Evolutionary conservation across 345 rosid species (phyloP).

Genomic region (Arabidopsis arenosa): DNA sequence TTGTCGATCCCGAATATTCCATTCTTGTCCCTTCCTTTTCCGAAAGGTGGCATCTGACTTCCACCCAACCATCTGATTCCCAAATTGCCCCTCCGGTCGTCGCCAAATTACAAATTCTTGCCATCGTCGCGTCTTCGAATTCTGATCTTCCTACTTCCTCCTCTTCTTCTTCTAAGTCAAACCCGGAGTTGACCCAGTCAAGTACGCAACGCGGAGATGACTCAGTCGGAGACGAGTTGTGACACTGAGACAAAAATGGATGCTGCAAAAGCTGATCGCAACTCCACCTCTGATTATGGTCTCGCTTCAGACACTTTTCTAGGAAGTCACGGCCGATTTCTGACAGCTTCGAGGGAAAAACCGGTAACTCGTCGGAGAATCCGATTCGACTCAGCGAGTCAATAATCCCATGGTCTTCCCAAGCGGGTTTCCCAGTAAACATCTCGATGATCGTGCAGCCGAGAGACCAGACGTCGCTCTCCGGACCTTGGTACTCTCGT

Average conservation of each 20-base stretch:
- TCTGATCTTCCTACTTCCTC: constrained; percentile 29
- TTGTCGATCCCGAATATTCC: constrained; percentile 33
- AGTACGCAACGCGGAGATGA: constrained; percentile 81
- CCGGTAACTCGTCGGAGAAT: constrained; percentile 56
- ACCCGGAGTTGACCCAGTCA: constrained; percentile 55
- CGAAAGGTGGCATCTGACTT: constrained; percentile 46
- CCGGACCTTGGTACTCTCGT: constrained; percentile 69
- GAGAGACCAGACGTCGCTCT: constrained; percentile 83
- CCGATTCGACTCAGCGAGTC: constrained; percentile 62
- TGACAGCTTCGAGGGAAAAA: constrained; percentile 54
- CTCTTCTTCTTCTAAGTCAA: constrained; percentile 34
- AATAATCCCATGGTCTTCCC: constrained; percentile 65
- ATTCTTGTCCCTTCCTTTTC: constrained; percentile 30
- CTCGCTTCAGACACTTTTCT: constrained; percentile 64
- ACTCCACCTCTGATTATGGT: constrained; percentile 64
- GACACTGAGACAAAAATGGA: constrained; percentile 55
- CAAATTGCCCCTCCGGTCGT: constrained; percentile 47
- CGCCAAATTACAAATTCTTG: constrained; percentile 52
- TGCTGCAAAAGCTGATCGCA: constrained; percentile 74
- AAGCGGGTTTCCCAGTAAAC: constrained; percentile 70
- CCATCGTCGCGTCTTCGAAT: constrained; percentile 32
- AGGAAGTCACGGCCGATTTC: constrained; percentile 64
- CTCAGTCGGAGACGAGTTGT: constrained; percentile 33
- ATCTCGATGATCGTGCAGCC: constrained; percentile 82
- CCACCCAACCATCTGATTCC: constrained; percentile 70